Conservation (phyloP, 1,139 yeast genomes). For the Hemisphaericaspora xylofermentans region DNA sequence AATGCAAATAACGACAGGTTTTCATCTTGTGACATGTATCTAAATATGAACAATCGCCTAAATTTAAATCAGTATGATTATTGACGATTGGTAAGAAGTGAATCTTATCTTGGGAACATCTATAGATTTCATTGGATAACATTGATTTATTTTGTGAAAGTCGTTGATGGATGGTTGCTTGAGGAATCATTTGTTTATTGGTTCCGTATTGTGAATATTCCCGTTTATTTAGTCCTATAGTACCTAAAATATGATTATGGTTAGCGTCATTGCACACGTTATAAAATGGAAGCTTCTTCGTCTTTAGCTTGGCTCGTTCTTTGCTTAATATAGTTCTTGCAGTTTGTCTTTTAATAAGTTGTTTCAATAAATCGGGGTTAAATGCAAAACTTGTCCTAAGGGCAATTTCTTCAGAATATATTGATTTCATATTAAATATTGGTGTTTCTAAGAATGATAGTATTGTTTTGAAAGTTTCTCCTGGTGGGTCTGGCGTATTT, state of each 20-base stretch:
- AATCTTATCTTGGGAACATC: conserved; percentile 49
- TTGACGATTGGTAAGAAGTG: conserved; percentile 65
- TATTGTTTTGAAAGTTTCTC: conserved; percentile 10
- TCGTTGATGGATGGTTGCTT: conserved; percentile 20
- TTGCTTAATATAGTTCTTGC: conserved; percentile 37
- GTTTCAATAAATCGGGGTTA: conserved; percentile 14
- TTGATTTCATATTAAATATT: conserved; percentile 14
- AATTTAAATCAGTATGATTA: conserved; percentile 53
- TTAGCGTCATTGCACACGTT: conserved; percentile 50
- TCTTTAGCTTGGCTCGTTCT: conserved; percentile 40
- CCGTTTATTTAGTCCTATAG: conserved; percentile 23
- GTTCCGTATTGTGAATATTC: conserved; percentile 16
- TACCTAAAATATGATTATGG: conserved; percentile 43
- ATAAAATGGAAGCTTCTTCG: conserved; percentile 42
- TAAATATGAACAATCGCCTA: conserved; percentile 93
- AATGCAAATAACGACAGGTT: conserved; percentile 80
- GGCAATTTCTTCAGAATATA: conserved; percentile 14
- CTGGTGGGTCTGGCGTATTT: not conserved
- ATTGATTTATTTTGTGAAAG: conserved; percentile 20
- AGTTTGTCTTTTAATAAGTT: conserved; percentile 23
- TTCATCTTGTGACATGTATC: conserved; percentile 90
- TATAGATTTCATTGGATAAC: conserved; percentile 25
- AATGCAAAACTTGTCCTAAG: conserved; percentile 9
- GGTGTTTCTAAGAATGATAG: conserved; percentile 20
- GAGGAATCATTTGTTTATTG: conserved; percentile 20